Evolutionary conservation across 2,329 filamentous ascomycete species (phyloP).

Genomic region (Penicillium olsonii): DNA sequence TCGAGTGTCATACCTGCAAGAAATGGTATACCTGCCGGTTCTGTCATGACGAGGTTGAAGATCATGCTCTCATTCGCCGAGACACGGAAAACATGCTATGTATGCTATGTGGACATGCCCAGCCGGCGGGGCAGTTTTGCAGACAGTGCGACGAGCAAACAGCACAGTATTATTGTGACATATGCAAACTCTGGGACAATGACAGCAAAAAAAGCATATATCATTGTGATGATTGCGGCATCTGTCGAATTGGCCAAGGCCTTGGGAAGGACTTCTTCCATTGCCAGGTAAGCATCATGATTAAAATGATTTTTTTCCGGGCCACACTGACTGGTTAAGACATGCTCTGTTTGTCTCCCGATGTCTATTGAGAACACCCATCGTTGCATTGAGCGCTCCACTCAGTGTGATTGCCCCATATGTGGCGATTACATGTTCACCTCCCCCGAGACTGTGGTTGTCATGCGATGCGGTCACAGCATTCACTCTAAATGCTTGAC

Average conservation of each 20-base stretch:
- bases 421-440: conserved; percentile 97
- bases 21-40: conserved; percentile 95
- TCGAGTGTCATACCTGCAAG: conserved; percentile 87
- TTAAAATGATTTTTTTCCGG: no score
- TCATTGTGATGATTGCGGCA: conserved; percentile 93
- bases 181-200: conserved; percentile 97
- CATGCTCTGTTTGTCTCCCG: conserved; percentile 90
- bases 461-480: conserved; percentile 94
- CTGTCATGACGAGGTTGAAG: conserved; percentile 83
- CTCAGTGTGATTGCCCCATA: conserved; percentile 94
- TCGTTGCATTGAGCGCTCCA: conserved; percentile 90
- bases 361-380: conserved; percentile 83
- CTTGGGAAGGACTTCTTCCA: conserved; percentile 97
- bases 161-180: conserved; percentile 87
- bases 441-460: conserved; percentile 82
- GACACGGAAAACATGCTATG: conserved; percentile 95
- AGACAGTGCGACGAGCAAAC: conserved; percentile 72
- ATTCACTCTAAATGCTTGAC: conserved; percentile 90
- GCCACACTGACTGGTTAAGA: conserved; percentile 52
- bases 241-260: conserved; percentile 86
- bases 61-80: conserved; percentile 75
- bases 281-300: conserved; percentile 83
- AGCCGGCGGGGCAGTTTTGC: conserved; percentile 78
- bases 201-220: conserved; percentile 89
- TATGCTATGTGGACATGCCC: conserved; percentile 88